These are phyloP conservation scores for Pseudogymnoascus sp. DNA, from an alignment of 2,329 filamentous ascomycete species.

Conservation along the genomic window DNA sequence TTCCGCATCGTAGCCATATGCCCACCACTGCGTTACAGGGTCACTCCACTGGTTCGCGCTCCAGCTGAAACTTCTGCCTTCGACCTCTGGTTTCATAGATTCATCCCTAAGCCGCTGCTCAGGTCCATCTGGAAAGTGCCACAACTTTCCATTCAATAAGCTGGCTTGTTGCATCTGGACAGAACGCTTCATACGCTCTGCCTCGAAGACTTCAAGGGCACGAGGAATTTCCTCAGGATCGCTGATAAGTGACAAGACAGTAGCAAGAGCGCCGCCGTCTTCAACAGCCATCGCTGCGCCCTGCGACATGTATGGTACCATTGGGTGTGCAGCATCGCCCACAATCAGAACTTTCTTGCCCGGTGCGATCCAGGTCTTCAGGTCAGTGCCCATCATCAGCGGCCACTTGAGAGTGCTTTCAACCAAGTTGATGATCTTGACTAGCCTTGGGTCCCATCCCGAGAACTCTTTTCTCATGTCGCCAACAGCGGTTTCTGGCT, in stretches of 20 bases:
- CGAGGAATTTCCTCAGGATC: slow-evolving; percentile 23
- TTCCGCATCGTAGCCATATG: slow-evolving; percentile 37
- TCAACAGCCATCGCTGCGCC: slow-evolving; percentile 39
- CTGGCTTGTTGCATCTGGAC: slow-evolving; percentile 38
- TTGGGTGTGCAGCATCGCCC: slow-evolving; percentile 37
- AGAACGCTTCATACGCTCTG: slow-evolving; percentile 29
- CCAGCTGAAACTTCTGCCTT: slow-evolving; percentile 29
- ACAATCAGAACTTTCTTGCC: slow-evolving; percentile 29
- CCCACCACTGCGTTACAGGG: slow-evolving; percentile 32
- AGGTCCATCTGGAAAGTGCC: slow-evolving; percentile 45
- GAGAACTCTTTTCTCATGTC: slow-evolving; percentile 31
- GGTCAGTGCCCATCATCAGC: neutral
- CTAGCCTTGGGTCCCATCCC: slow-evolving; percentile 31
- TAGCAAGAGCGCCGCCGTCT: slow-evolving; percentile 34
- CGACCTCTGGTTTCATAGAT: slow-evolving; percentile 32
- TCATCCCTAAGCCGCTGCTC: slow-evolving; percentile 49
- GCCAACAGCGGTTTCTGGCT: slow-evolving; percentile 22
- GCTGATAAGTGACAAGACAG: slow-evolving; percentile 26
- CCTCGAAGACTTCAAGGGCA: slow-evolving; percentile 33
- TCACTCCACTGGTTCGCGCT: slow-evolving; percentile 37
- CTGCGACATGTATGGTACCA: slow-evolving; percentile 38
- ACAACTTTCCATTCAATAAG: slow-evolving; percentile 39
- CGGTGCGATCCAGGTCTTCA: slow-evolving; percentile 8
- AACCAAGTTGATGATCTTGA: slow-evolving; percentile 31
- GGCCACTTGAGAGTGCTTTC: slow-evolving; percentile 23